These are phyloP conservation scores for Jaltomata sinuosa DNA, from an alignment of 257 asterid species.

Conservation along the genomic window DNA sequence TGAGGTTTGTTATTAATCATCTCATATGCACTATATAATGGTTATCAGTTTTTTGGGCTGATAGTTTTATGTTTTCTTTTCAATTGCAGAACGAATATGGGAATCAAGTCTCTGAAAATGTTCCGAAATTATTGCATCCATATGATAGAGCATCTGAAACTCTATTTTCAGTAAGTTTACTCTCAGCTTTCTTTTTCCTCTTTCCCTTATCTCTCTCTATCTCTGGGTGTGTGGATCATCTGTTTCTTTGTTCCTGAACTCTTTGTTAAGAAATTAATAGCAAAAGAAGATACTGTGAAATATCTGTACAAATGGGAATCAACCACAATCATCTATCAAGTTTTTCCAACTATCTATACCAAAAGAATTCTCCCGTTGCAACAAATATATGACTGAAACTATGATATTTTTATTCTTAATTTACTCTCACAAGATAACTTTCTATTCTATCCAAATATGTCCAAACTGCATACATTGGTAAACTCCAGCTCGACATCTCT, in stretches of 20 bases:
- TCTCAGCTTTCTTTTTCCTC: background rate
- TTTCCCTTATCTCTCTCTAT: background rate
- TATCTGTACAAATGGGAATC: background rate
- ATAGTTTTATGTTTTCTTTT: constrained; percentile 4
- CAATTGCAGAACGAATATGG: constrained; percentile 49
- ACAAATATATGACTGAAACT: background rate
- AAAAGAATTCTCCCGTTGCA: background rate
- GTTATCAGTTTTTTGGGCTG: background rate
- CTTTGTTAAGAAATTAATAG: background rate
- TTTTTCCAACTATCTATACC: background rate
- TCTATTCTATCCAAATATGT: background rate
- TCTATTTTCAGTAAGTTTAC: constrained; percentile 69
- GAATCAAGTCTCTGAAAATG: constrained; percentile 32
- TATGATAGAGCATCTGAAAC: constrained; percentile 87
- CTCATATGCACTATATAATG: constrained; percentile 2
- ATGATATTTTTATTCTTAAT: background rate
- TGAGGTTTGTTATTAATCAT: constrained; percentile 48
- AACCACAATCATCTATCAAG: background rate
- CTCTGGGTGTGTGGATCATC: background rate
- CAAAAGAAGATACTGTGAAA: background rate
- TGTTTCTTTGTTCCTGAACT: background rate
- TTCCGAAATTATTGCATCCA: constrained; percentile 72
- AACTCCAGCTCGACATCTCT: background rate
- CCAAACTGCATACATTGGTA: background rate
- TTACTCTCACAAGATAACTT: background rate